Conservation (phyloP, 2,329 filamentous ascomycete genomes). For the Orbilia javanica region DNA sequence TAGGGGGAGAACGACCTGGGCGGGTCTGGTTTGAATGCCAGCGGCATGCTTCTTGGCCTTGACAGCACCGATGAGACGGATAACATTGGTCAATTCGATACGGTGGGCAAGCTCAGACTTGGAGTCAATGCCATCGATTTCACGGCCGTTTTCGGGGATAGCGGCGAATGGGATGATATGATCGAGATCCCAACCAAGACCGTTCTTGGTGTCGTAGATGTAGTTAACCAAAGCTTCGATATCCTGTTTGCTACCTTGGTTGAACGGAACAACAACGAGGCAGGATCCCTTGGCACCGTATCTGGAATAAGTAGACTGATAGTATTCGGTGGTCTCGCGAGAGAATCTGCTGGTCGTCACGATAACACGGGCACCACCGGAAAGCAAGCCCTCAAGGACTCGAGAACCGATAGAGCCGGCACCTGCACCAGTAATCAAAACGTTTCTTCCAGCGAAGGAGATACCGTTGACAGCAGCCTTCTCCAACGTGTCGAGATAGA, state of each 20-base stretch:
- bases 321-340: conserved; percentile 97
- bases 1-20: conserved; percentile 93
- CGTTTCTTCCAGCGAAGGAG: conserved; percentile 93
- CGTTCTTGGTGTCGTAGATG: conserved; percentile 96
- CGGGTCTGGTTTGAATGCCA: conserved; percentile 93
- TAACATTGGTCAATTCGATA: conserved; percentile 97
- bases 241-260: conserved; percentile 98
- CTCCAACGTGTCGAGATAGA: conserved; percentile 93
- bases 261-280: conserved; percentile 98
- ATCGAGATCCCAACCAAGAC: conserved; percentile 97
- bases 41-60: conserved; percentile 90
- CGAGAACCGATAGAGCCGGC: conserved; percentile 98
- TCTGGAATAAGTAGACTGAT: conserved; percentile 97
- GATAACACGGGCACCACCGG: conserved; percentile 94
- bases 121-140: conserved; percentile 96
- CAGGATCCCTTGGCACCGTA: conserved; percentile 94
- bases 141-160: conserved; percentile 96
- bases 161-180: conserved; percentile 96
- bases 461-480: conserved; percentile 87
- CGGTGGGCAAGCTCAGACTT: conserved; percentile 98
- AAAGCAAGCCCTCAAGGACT: conserved; percentile 93
- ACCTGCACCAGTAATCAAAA: conserved; percentile 97
- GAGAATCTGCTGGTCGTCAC: conserved; percentile 98
- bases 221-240: conserved; percentile 94
- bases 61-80: conserved; percentile 89